A percentile compares a stretch with the other conserved stretches of the same genome.
phyloP scores from a whole-genome alignment of 805 yeast species.

The Hanseniaspora meyeri region DNA sequence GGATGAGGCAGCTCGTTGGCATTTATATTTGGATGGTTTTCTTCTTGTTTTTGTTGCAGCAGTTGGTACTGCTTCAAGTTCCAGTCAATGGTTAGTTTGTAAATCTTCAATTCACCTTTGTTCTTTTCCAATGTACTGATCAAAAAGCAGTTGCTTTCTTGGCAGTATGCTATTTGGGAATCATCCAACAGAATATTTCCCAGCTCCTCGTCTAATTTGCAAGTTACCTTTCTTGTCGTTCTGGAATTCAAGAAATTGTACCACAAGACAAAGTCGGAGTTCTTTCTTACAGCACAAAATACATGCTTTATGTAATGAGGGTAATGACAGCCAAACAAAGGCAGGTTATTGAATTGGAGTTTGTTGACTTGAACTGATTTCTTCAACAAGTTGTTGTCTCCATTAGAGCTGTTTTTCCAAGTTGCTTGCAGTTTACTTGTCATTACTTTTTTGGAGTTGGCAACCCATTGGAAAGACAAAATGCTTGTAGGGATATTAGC shows the following conservation, averaged over 20 bases:
- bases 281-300: slow-evolving; percentile 26
- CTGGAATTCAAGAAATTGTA: slow-evolving; percentile 30
- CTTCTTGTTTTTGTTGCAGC: slow-evolving; percentile 10
- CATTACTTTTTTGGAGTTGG: slow-evolving; percentile 30
- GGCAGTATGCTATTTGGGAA: slow-evolving; percentile 26
- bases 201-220: slow-evolving; percentile 22
- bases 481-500: slow-evolving; percentile 29
- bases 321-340: slow-evolving; percentile 27
- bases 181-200: slow-evolving; percentile 24
- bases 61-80: slow-evolving; percentile 17
- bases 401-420: not conserved
- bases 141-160: slow-evolving; percentile 25
- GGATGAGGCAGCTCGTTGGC: slow-evolving; percentile 25
- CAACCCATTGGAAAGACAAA: slow-evolving; percentile 34
- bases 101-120: slow-evolving; percentile 22
- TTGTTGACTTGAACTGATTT: slow-evolving; percentile 17
- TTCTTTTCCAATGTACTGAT: slow-evolving; percentile 23
- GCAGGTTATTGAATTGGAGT: slow-evolving; percentile 26
- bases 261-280: slow-evolving; percentile 30
- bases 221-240: slow-evolving; percentile 27
- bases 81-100: slow-evolving; percentile 26
- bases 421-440: slow-evolving; percentile 13
- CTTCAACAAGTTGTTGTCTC: not conserved
- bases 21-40: slow-evolving; percentile 17
- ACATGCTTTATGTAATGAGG: slow-evolving; percentile 31